Percentiles rank a stretch among this genome's conserved stretches.
Evolutionary conservation across 768 basidiomycete species (phyloP).

Genomic region (Suillus subaureus): DNA sequence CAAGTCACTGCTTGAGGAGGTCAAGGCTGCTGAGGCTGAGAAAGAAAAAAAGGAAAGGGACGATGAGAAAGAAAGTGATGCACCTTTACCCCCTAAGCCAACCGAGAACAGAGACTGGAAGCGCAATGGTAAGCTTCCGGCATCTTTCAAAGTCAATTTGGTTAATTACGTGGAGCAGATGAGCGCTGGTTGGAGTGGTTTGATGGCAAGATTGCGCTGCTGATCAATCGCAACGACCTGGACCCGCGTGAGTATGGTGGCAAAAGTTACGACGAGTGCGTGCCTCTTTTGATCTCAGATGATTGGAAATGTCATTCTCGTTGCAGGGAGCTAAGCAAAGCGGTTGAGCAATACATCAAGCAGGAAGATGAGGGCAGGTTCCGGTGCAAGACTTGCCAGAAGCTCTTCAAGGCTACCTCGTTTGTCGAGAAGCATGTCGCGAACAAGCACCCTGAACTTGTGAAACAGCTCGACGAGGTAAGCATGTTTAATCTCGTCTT

Average conservation of each 20-base stretch:
- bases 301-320: constrained; percentile 19
- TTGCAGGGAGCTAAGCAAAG: constrained; percentile 76
- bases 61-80: constrained; percentile 44
- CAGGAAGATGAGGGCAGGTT: constrained; percentile 98
- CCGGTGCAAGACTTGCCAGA: constrained; percentile 94
- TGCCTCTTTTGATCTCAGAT: constrained; percentile 23
- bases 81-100: constrained; percentile 28
- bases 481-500: constrained; percentile 25
- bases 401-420: constrained; percentile 95
- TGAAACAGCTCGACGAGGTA: constrained; percentile 86
- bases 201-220: constrained; percentile 80
- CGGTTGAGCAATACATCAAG: constrained; percentile 81
- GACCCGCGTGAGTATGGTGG: constrained; percentile 90
- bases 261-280: constrained; percentile 87
- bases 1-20: constrained; percentile 61
- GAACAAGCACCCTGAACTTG: constrained; percentile 89
- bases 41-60: constrained; percentile 49
- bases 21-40: constrained; percentile 54
- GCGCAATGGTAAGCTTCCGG: constrained; percentile 59
- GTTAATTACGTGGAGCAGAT: constrained; percentile 49
- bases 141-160: constrained; percentile 7
- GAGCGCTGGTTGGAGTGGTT: constrained; percentile 90
- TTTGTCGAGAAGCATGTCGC: constrained; percentile 98
- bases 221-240: constrained; percentile 76
- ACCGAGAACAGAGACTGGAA: constrained; percentile 55